phyloP scores from a whole-genome alignment of 306 rosid genomes.

The Cyclanthera cordifolia region DNA sequence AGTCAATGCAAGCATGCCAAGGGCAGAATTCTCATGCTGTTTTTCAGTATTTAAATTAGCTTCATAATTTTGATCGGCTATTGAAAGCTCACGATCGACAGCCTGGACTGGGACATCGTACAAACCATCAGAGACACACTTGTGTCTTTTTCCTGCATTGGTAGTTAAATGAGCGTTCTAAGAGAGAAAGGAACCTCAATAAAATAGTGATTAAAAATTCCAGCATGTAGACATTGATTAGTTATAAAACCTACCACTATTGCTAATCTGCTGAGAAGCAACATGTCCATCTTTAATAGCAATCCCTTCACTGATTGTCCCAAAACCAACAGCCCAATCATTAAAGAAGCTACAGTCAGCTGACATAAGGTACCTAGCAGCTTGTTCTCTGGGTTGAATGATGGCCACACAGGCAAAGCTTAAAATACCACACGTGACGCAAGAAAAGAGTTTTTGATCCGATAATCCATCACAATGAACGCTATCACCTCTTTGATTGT shows the following conservation, averaged over 20 bases:
- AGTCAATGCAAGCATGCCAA: conserved; percentile 68
- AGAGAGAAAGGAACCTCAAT: conserved; percentile 3
- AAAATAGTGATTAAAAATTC: background rate
- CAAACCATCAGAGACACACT: conserved; percentile 25
- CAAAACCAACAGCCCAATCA: conserved; percentile 71
- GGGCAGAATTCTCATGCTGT: conserved; percentile 53
- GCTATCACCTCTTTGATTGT: conserved; percentile 27
- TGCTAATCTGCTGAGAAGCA: conserved; percentile 10
- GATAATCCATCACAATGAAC: conserved; percentile 49
- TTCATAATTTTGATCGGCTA: conserved; percentile 22
- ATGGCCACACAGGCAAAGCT: conserved; percentile 90
- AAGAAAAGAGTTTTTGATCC: conserved; percentile 83
- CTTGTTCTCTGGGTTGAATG: conserved; percentile 75
- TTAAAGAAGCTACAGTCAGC: conserved; percentile 83
- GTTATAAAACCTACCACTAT: conserved; percentile 4
- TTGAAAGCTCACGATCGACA: conserved; percentile 21
- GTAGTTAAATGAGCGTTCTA: background rate
- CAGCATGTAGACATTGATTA: background rate
- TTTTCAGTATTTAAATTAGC: conserved; percentile 29
- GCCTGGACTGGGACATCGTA: conserved; percentile 37
- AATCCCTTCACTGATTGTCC: conserved; percentile 32
- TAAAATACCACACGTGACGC: conserved; percentile 91
- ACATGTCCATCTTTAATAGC: conserved; percentile 27
- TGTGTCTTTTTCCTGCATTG: conserved; percentile 38
- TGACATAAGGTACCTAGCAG: conserved; percentile 82